Percentiles rank a stretch among this genome's conserved stretches.
phyloP scores from a whole-genome alignment of 225 moss, liverwort and hornwort species.

The Pseudoscleropodium purum region DNA sequence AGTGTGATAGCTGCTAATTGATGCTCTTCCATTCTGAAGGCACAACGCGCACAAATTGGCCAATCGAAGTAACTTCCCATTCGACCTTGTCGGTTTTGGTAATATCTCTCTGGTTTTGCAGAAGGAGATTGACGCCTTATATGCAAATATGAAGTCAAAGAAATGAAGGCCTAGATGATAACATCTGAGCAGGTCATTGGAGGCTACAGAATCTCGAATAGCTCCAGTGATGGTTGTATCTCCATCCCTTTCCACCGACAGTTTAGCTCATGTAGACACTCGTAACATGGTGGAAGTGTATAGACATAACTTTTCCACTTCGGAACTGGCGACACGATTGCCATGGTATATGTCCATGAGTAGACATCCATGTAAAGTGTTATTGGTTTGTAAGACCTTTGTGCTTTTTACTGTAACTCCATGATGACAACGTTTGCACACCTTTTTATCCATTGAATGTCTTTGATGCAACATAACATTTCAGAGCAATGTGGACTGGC shows the following conservation, averaged over 20 bases:
- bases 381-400: not conserved
- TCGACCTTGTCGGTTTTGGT: not conserved
- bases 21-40: not conserved
- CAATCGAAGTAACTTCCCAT: not conserved
- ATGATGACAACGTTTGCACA: not conserved
- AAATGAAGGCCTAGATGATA: not conserved
- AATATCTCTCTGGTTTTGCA: constrained; percentile 12
- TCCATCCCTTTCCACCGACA: not conserved
- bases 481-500: not conserved
- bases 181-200: not conserved
- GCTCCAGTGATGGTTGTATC: not conserved
- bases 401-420: not conserved
- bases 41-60: not conserved
- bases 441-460: not conserved
- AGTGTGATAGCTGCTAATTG: not conserved
- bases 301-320: not conserved
- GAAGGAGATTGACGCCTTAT: constrained; percentile 49
- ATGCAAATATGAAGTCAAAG: constrained; percentile 27
- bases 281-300: not conserved
- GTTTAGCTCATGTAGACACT: not conserved
- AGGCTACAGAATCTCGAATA: not conserved
- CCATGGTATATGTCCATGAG: not conserved
- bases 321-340: not conserved
- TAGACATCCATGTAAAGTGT: not conserved
- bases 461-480: not conserved